Evolutionary conservation across 495 filamentous ascomycete species (phyloP), one percentile per base, ranked within the genome.

Genomic region (Lasiosphaeriaceae sp.): DNA sequence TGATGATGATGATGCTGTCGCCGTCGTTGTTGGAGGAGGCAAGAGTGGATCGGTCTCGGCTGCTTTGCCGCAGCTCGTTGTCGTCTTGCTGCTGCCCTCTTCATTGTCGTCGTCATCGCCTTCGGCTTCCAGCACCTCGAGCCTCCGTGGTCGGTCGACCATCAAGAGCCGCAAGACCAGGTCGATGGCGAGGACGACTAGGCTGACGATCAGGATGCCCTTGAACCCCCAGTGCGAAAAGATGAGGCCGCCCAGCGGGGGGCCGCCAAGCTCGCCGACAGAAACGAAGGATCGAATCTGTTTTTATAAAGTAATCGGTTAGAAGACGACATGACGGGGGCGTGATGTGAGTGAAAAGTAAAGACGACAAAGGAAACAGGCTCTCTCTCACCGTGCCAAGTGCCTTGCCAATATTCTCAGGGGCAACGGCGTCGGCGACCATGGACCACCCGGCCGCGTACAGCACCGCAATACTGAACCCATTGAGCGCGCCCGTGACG

Each of bases 371-470:
- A 12, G n/a, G 39, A 12, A 16, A 17, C 0, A 43, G 14, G 39
- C 12, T 4, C 9, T 1, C 12, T 50, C 46, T 16, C 11, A 55
- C 53, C 23, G 45, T 47, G n/a, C 53, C 53, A n/a, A 55, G 26
- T 11, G 55, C 48, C 49, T 52, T 57, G 17, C 55, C 55, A 34
- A 57, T 37, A 41, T 52, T 39, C 49, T 39, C 48, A 14, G 48
- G 37, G 17, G 48, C 23, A 11, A 57, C 55, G 5, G 49, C 48
- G 50, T 57, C 55, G 39, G 39, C 55, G 2, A 57, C 49, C 48
- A 57, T 52, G 20, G 48, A 8, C 20, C 35, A 57, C 16, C 55
- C 55, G 20, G 55, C 55, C 2, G 55, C 55, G 37, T 57, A 52
- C 48, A 57, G 19, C 24, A 57, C 41, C 35, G 55, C 55, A 17